A percentile compares a stretch with the other conserved stretches of the same genome.
Evolutionary conservation across 495 filamentous ascomycete species (phyloP).

Genomic region (Hypoxylon cercidicola): DNA sequence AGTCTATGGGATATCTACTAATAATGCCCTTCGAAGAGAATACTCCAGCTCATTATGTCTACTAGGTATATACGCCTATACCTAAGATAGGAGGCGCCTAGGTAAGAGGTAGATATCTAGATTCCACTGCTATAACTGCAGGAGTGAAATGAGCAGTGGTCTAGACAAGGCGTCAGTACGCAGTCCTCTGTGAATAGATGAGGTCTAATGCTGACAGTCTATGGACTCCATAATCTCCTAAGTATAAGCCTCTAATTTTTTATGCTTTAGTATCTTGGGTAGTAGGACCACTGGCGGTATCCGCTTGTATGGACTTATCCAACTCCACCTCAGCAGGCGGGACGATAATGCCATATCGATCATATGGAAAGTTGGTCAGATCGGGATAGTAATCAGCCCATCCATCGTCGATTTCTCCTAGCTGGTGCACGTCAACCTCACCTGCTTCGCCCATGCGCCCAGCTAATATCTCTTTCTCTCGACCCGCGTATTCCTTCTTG

Average conservation of each 20-base stretch:
- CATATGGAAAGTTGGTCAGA: conserved; percentile 78
- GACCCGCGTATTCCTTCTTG: conserved; percentile 75
- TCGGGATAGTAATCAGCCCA: conserved; percentile 72
- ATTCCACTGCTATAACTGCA: background rate
- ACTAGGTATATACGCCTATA: background rate
- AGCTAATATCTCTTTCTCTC: conserved; percentile 85
- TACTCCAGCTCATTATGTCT: background rate
- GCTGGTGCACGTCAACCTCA: conserved; percentile 59
- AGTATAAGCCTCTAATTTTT: background rate
- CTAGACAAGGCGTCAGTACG: background rate
- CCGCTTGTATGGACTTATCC: conserved; percentile 49
- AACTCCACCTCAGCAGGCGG: conserved; percentile 51
- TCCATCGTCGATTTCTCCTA: conserved; percentile 75
- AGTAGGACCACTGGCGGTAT: conserved; percentile 32
- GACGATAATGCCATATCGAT: conserved; percentile 71
- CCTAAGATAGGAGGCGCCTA: background rate
- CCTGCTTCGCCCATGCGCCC: conserved; percentile 76
- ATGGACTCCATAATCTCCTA: background rate
- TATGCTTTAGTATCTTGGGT: conserved; percentile 32
- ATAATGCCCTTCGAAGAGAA: conserved; percentile 7
- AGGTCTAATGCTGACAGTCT: background rate
- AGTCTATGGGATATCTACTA: conserved; percentile 96
- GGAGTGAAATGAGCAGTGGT: background rate
- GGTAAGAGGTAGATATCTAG: background rate
- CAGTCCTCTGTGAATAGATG: background rate